phyloP scores from a whole-genome alignment of 306 rosid species.

The Castanea sativa region DNA sequence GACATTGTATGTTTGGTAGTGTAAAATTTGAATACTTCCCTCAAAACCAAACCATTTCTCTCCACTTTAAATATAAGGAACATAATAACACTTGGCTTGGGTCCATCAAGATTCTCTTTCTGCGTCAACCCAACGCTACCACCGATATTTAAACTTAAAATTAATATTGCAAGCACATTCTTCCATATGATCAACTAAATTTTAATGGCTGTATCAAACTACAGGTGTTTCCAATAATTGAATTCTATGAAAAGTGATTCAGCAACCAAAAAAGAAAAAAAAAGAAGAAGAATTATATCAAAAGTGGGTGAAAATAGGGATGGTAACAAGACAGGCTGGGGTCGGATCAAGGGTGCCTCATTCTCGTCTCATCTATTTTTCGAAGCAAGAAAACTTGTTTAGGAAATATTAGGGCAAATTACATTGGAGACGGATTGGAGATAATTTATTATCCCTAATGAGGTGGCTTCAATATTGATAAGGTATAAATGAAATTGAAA shows the following conservation, averaged over 20 bases:
- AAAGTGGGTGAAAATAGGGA: too few species aligned
- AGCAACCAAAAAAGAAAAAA: too few species aligned
- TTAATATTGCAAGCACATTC: not conserved
- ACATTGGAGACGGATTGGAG: too few species aligned
- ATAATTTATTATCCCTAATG: too few species aligned
- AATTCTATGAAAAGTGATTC: not conserved
- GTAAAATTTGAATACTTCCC: not conserved
- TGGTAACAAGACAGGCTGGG: too few species aligned
- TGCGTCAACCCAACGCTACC: slow-evolving; percentile 24
- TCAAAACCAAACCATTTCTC: not conserved
- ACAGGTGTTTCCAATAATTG: not conserved
- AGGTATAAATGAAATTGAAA: too few species aligned
- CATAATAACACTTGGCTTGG: slow-evolving; percentile 1
- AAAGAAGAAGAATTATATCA: too few species aligned
- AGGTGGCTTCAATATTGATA: too few species aligned
- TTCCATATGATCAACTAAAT: not conserved
- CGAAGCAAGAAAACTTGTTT: too few species aligned
- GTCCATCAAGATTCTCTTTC: slow-evolving; percentile 18
- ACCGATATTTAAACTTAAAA: not conserved
- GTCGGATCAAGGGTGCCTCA: too few species aligned
- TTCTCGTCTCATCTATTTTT: too few species aligned
- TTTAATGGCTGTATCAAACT: not conserved
- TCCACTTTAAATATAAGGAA: not conserved
- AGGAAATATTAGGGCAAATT: too few species aligned
- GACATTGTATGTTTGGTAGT: not conserved